phyloP scores from a whole-genome alignment of 176 grass and related monocot species.

The Zoysia pacifica region DNA sequence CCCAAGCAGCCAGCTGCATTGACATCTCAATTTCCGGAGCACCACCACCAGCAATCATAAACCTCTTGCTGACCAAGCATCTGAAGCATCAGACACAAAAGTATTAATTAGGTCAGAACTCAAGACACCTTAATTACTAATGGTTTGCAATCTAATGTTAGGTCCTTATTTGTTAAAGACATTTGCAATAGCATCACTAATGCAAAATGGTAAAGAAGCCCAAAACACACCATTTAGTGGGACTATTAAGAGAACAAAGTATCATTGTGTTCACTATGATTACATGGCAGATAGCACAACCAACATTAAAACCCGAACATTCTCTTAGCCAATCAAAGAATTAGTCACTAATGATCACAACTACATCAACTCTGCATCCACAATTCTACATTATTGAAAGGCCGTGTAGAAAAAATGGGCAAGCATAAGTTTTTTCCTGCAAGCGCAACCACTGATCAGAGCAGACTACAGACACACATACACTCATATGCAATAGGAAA shows the following conservation, averaged over 20 bases:
- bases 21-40: conserved; percentile 93
- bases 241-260: not conserved
- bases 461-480: not conserved
- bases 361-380: not conserved
- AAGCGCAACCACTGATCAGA: not conserved
- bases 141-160: not conserved
- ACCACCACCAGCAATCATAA: conserved; percentile 86
- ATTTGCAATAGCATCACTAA: not conserved
- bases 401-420: not conserved
- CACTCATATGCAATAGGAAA: not conserved
- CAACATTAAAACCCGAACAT: not conserved
- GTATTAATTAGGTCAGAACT: not conserved
- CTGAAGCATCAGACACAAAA: conserved; percentile 34
- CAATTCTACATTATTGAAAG: not conserved
- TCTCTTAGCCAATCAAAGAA: not conserved
- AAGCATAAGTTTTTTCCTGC: not conserved
- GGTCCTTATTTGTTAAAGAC: not conserved
- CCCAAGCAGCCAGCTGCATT: conserved; percentile 74
- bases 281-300: not conserved
- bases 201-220: conserved; percentile 1
- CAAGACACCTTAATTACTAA: not conserved
- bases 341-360: not conserved
- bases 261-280: not conserved
- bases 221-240: not conserved
- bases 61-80: conserved; percentile 86